These are phyloP conservation scores for Melaleuca alternifolia DNA, from an alignment of 345 rosid genomes.

Conservation along the genomic window DNA sequence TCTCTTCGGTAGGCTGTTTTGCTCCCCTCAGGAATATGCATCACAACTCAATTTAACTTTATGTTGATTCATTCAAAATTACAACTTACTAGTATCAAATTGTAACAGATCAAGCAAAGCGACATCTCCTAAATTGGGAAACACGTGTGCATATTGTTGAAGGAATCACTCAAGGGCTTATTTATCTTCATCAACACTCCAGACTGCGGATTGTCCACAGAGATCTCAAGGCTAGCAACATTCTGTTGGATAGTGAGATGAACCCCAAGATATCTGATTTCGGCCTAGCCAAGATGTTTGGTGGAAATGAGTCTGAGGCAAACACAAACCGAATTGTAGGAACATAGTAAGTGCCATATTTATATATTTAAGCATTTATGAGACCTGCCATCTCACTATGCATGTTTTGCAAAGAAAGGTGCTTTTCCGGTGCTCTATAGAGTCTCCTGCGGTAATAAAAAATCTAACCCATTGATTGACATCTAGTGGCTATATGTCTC, in stretches of 20 bases:
- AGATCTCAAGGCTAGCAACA: constrained; percentile 28
- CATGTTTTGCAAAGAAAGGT: background rate
- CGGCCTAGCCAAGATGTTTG: constrained; percentile 23
- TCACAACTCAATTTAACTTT: background rate
- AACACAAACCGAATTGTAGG: constrained; percentile 30
- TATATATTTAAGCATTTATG: background rate
- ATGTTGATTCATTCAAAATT: background rate
- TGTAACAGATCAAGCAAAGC: constrained; percentile 17
- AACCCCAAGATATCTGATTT: constrained; percentile 31
- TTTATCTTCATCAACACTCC: constrained; percentile 45
- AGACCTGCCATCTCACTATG: background rate
- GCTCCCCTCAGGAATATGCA: background rate
- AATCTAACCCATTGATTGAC: background rate
- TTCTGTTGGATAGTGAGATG: constrained; percentile 14
- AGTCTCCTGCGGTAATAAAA: background rate
- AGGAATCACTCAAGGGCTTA: constrained; percentile 36
- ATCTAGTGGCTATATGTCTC: constrained; percentile 11
- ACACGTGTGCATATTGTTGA: constrained; percentile 12
- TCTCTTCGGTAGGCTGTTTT: constrained; percentile 10
- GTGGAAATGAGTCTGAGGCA: constrained; percentile 11
- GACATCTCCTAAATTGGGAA: constrained; percentile 12
- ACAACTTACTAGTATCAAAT: background rate
- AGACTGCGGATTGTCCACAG: constrained; percentile 36
- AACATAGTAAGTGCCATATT: constrained; percentile 25
- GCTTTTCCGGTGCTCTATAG: background rate